Evolutionary conservation across 257 asterid genomes (phyloP), one percentile per base, ranked within the genome.

Genomic region (Prunella vulgaris): DNA sequence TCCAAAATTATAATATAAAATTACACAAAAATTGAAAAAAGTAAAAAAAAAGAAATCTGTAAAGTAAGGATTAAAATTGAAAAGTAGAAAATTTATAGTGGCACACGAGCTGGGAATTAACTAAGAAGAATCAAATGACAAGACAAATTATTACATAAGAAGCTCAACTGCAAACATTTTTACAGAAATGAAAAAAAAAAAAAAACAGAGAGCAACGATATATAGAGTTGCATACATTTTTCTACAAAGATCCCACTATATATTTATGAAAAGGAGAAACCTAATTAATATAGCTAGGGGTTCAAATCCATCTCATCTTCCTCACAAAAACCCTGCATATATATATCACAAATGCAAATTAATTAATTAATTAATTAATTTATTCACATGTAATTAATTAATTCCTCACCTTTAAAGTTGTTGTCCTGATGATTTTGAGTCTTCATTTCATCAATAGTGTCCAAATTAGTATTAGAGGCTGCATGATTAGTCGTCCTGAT

Each of bases 401-500:
- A 10, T 25, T 13, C 58, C 69, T 66, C 20, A 76, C 84, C 84
- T 70, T 76, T 46, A 52, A 74, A 73, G 72, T 20, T 66, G 15
- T 38, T 71, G 60, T 57, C 70, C 24, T 77, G 60, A 27, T 44
- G 66, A 38, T 69, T 71, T 53, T 70, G 76, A 2, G 76, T 62
- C 78, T 77, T 76, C 69, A 82, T 60, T 49, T 87, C 92, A 75
- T 85, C 92, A 14, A 85, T 85, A 13, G 90, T 84, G 22, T 80
- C 90, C 64, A 84, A 77, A 46, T 5, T 46, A 52, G 69, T n/a
- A n/a, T n/a, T n/a, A n/a, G n/a, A n/a, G n/a, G n/a, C n/a, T n/a
- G n/a, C n/a, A n/a, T n/a, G n/a, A n/a, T n/a, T n/a, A n/a, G n/a
- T n/a, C n/a, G n/a, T 64, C 67, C 27, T 51, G 5, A 51, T 80